These are phyloP conservation scores for Thelonectria blattea DNA, from an alignment of 2,329 filamentous ascomycete genomes.

Conservation along the genomic window DNA sequence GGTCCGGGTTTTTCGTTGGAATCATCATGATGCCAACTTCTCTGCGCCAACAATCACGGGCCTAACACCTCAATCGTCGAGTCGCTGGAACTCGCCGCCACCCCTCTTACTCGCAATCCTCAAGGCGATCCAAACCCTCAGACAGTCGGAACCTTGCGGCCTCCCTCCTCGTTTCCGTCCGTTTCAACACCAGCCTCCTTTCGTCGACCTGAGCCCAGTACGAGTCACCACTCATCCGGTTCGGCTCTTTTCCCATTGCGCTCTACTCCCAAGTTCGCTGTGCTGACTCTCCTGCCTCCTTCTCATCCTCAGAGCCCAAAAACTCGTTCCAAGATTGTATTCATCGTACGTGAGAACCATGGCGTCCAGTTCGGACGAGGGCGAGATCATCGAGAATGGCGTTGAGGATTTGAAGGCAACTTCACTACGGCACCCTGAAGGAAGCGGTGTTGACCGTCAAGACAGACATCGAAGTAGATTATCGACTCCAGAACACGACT, in stretches of 20 bases:
- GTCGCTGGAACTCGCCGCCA: not conserved
- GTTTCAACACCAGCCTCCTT: conserved; percentile 16
- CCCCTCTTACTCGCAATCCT: not conserved
- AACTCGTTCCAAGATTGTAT: conserved; percentile 22
- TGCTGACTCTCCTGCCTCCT: conserved; percentile 45
- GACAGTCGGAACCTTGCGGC: not conserved
- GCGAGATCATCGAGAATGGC: conserved; percentile 81
- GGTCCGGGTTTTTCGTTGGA: conserved; percentile 21
- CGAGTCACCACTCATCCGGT: conserved; percentile 51
- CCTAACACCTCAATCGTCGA: not conserved
- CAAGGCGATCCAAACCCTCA: not conserved
- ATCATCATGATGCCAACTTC: conserved; percentile 10
- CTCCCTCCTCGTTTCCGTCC: conserved; percentile 22
- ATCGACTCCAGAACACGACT: conserved; percentile 62
- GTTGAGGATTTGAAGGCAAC: conserved; percentile 78
- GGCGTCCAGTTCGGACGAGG: conserved; percentile 76
- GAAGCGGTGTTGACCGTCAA: conserved; percentile 89
- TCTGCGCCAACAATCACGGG: not conserved
- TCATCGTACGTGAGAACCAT: conserved; percentile 39
- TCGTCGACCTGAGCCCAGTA: conserved; percentile 40
- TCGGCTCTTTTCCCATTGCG: conserved; percentile 49
- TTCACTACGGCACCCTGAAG: conserved; percentile 77
- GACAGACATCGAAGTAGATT: conserved; percentile 76
- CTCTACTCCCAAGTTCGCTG: conserved; percentile 37
- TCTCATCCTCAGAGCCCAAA: conserved; percentile 27